A percentile compares a stretch with the other conserved stretches of the same genome.
These are phyloP conservation scores for Nyctanthes arbortristis DNA, from an alignment of 257 asterid genomes.

Conservation along the genomic window DNA sequence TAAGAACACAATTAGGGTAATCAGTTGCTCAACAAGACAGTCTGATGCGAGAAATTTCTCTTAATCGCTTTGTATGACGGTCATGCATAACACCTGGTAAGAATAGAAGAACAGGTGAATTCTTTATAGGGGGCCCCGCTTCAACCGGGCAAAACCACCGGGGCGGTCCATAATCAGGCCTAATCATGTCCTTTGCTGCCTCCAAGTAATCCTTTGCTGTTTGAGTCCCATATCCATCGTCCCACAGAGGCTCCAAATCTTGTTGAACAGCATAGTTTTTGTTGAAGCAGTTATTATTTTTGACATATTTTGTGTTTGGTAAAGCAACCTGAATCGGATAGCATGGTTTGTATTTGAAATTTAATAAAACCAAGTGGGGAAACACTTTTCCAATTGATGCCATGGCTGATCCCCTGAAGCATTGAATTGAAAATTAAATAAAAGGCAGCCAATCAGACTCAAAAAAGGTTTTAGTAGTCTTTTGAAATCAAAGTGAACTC, in stretches of 20 bases:
- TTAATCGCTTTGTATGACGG: background rate
- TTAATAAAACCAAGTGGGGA: constrained; percentile 19
- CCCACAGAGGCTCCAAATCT: constrained; percentile 48
- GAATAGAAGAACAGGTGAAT: constrained; percentile 59
- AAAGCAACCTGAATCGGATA: constrained; percentile 18
- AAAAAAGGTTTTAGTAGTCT: too few species aligned
- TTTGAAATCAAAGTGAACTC: too few species aligned
- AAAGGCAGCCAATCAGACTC: too few species aligned
- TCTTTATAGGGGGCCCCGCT: constrained; percentile 42
- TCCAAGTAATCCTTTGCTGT: constrained; percentile 42
- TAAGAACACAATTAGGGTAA: too few species aligned
- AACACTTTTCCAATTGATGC: constrained; percentile 1
- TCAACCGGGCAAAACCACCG: constrained; percentile 65
- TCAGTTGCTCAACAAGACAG: too few species aligned
- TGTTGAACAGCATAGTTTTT: constrained; percentile 15
- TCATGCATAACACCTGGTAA: constrained; percentile 45
- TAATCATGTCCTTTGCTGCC: constrained; percentile 38
- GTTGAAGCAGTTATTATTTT: background rate
- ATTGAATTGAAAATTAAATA: too few species aligned
- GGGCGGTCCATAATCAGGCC: constrained; percentile 51
- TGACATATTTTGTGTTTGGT: background rate
- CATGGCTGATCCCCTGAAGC: constrained; percentile 25
- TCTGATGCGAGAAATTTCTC: background rate
- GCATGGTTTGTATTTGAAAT: background rate
- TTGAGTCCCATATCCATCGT: constrained; percentile 59